These are phyloP conservation scores for Penicillium ochrochloron DNA, from an alignment of 495 filamentous ascomycete species.

Conservation along the genomic window DNA sequence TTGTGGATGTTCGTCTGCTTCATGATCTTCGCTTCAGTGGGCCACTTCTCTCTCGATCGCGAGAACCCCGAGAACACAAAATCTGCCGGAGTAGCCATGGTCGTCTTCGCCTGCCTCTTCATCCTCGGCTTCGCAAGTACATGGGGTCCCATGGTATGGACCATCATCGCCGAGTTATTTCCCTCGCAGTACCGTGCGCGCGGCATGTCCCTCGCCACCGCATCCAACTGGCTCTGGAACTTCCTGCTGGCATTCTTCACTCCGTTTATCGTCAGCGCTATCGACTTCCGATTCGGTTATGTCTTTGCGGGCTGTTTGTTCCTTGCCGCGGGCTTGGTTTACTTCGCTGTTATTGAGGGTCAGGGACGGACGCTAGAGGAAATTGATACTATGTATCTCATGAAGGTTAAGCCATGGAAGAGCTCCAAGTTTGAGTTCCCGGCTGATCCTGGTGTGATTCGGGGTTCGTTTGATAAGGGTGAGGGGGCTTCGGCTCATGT, in stretches of 20 bases:
- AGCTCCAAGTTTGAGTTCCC: slow-evolving; percentile 54
- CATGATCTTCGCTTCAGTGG: slow-evolving; percentile 71
- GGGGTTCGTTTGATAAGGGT: slow-evolving; percentile 31
- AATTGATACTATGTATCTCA: slow-evolving; percentile 82
- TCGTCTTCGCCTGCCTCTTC: slow-evolving; percentile 73
- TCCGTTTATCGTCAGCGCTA: slow-evolving; percentile 69
- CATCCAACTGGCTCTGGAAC: slow-evolving; percentile 88
- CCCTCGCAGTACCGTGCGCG: slow-evolving; percentile 74
- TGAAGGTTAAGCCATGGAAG: slow-evolving; percentile 66
- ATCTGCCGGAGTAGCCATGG: slow-evolving; percentile 68
- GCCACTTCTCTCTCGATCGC: slow-evolving; percentile 61
- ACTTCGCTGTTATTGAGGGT: slow-evolving; percentile 74
- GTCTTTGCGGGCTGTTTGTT: slow-evolving; percentile 76
- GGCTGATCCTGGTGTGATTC: slow-evolving; percentile 28
- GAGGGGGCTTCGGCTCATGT: slow-evolving; percentile 26
- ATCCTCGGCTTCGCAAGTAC: slow-evolving; percentile 62
- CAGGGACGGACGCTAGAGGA: slow-evolving; percentile 72
- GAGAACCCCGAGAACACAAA: slow-evolving; percentile 53
- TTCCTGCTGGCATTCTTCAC: slow-evolving; percentile 84
- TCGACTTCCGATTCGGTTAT: slow-evolving; percentile 76
- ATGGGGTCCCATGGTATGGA: slow-evolving; percentile 86
- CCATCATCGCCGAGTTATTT: slow-evolving; percentile 78
- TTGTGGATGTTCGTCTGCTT: slow-evolving; percentile 74
- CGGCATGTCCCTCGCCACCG: slow-evolving; percentile 76
- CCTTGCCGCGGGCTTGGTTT: slow-evolving; percentile 64